Percentiles rank a stretch among this genome's conserved stretches.
These are phyloP conservation scores for Fraxinus angustifolia DNA, from an alignment of 305 asterid species.

Conservation along the genomic window DNA sequence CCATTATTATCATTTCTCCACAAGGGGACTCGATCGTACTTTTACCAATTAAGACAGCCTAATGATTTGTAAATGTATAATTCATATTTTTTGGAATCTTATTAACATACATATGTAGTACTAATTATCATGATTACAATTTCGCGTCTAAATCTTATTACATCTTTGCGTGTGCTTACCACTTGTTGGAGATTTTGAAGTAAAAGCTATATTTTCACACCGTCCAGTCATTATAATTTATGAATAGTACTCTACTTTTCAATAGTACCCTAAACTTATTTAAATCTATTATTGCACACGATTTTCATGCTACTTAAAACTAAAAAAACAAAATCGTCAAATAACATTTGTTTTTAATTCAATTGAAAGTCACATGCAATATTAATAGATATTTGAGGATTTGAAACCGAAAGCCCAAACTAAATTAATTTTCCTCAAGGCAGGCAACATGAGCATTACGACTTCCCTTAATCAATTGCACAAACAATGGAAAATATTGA, in stretches of 20 bases:
- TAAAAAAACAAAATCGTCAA: background rate
- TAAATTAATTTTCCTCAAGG: background rate
- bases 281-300: background rate
- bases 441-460: background rate
- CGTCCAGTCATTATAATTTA: background rate
- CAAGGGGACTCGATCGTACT: background rate
- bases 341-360: too few relatives aligned
- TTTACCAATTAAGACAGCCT: background rate
- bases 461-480: slow-evolving; percentile 24
- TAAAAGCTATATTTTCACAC: background rate
- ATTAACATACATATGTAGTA: background rate
- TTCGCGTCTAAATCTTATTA: slow-evolving; percentile 8
- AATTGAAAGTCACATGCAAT: background rate
- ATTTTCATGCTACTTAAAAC: background rate
- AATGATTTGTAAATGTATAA: background rate
- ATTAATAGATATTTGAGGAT: background rate
- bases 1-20: background rate
- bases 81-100: background rate
- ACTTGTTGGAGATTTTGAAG: background rate
- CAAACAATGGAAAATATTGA: slow-evolving; percentile 17
- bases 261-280: background rate
- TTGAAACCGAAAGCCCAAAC: background rate
- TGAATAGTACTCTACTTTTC: background rate
- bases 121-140: background rate
- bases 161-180: background rate